Conservation (phyloP, 148 eudicot genomes). For the Chenopodium album region DNA sequence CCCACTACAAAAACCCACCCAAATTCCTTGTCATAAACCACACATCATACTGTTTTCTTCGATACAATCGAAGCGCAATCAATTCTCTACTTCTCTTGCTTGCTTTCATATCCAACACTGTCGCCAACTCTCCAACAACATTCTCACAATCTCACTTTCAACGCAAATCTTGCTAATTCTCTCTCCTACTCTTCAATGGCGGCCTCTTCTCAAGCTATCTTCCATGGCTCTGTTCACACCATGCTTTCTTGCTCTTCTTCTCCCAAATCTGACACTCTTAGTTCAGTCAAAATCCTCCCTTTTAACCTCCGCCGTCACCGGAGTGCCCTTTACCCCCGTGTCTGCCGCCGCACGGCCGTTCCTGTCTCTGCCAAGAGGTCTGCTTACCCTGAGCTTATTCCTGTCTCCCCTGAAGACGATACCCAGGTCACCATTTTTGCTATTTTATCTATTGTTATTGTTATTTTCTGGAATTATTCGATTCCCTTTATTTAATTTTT, state of each 20-base stretch:
- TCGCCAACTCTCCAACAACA: too few species aligned
- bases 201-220: slow-evolving; percentile 44
- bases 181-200: slow-evolving; percentile 21
- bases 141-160: too few species aligned
- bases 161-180: not conserved
- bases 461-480: not conserved
- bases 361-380: slow-evolving; percentile 28
- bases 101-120: too few species aligned
- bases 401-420: slow-evolving; percentile 63
- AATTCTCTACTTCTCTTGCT: not conserved
- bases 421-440: slow-evolving; percentile 37
- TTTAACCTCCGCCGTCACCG: slow-evolving; percentile 18
- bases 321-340: slow-evolving; percentile 1
- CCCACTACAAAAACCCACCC: too few species aligned
- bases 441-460: not conserved
- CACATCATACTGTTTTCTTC: not conserved
- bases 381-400: slow-evolving; percentile 46
- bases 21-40: not conserved
- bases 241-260: slow-evolving; percentile 12
- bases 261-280: slow-evolving; percentile 18
- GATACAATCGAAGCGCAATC: slow-evolving; percentile 40
- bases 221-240: slow-evolving; percentile 35
- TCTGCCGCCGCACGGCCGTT: slow-evolving; percentile 28
- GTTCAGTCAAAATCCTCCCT: slow-evolving; percentile 7
- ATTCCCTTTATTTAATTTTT: not conserved